Base-by-base conservation (phyloP, 495 filamentous ascomycete genomes). In the Penicillium pancosmium region DNA sequence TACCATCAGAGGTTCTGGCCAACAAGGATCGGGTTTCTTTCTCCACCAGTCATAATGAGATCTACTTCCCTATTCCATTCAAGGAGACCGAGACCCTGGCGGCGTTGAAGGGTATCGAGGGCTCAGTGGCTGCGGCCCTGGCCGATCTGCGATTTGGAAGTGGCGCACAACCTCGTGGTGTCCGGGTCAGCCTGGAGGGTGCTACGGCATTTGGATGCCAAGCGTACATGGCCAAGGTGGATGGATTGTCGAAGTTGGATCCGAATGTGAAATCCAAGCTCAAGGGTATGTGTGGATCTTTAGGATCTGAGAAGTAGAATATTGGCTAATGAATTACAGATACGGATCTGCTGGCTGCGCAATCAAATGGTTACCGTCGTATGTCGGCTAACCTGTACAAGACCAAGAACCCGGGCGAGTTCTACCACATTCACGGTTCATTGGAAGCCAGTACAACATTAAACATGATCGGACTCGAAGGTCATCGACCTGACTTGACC, bases 371-470 rank as follows among this genome's bases (percentile, higher is more conserved):
- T 16, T 91, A 93, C 66, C 83, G 88, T 34, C 84, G 89, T 38
- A 80, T 91, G 62, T 89, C 88, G 25, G 88, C 88, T 13, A 91
- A 90, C 68, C 73, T 91, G 12, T 93, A 91, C 74, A 79, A 82
- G 57, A 91, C 88, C 5, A 87, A 84, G 67, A 81, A 79, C 50
- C 76, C 72, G 25, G 82, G 79, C 46, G 79, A 87, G 63, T 93
- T 81, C 67, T 92, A 87, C 67, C 90, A 93, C 66, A 89, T 91
- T 55, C 89, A 92, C 69, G 89, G 89, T 31, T 91, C 89, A 1
- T 69, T 92, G 11, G 87, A 91, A 57, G 89, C 89, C 16, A 82
- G 78, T 11, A 83, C 79, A 7, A 88, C 87, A 3, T 73, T 91
- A 53, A 75, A 83, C 50, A 91, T 91, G 88, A 84, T 91, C 53